Base-by-base conservation (phyloP, 352 stramenopile species). In the Pythium biforme region DNA sequence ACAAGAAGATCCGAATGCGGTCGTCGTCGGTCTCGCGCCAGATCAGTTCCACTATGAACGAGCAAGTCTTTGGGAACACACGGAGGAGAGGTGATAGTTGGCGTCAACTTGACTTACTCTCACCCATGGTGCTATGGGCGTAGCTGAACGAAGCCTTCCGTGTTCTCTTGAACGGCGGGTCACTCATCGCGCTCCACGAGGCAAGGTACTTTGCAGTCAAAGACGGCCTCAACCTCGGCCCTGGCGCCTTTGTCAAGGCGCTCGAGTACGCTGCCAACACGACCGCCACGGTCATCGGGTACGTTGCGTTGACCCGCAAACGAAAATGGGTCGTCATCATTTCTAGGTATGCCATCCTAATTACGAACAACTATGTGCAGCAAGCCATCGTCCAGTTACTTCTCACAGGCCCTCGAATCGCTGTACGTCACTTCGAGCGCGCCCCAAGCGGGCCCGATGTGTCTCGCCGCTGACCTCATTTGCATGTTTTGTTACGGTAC, bases 91-190 rank as follows among this genome's bases (percentile, higher is more conserved):
- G 6, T 37, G 3, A 46, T 22, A n/a, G n/a, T 61, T 17, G n/a
- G 19, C 37, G 12, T 10, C 3, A 14, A 54, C 5, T 25, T 26
- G 39, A 52, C 37, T 55, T 4, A 62, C 25, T 2, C 17, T 41
- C 26, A 41, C 17, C 31, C 31, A 34, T 34, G 31, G n/a, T n/a
- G n/a, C n/a, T 34, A 34, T 33, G 2, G 2, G n/a, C 14, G 26
- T 46, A 88, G 76, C 57, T 88, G 3, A 88, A 88, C 22, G 65
- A 81, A 39, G 76, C 75, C 37, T 86, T 88, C 49, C 75, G 72
- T 14, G 58, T 86, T 34, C 61, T 88, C 7, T 54, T 85, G 9
- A 68, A 76, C 22, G 73, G 77, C 22, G 79, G 79, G n/a, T 59
- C 55, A 11, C 49, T 88, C 27, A 85, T 88, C 31, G 79, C 79